Conservation (phyloP, 2,329 filamentous ascomycete genomes). For the Colletotrichum acutatum region DNA sequence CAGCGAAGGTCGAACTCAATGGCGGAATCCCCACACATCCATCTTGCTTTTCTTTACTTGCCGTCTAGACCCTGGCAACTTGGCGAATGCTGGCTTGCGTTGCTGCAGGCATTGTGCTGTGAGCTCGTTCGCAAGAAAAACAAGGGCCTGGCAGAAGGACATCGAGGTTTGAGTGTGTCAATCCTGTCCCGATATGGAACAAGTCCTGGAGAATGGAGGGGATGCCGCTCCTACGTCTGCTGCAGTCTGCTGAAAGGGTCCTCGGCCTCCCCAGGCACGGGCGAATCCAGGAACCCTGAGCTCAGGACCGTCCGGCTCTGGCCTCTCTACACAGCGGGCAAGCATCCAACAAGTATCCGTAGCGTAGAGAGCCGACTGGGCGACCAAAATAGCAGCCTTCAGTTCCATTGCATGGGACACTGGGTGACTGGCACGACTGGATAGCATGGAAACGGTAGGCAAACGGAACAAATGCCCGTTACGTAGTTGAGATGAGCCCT, state of each 20-base stretch:
- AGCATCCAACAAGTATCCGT: neutral
- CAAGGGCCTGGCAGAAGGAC: neutral
- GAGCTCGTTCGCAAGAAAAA: conserved; percentile 8
- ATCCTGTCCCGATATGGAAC: conserved; percentile 12
- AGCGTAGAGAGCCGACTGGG: neutral
- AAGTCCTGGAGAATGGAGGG: neutral
- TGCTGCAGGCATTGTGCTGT: conserved; percentile 21
- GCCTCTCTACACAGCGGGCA: neutral
- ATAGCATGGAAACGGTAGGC: conserved; percentile 10
- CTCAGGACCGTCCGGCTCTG: neutral
- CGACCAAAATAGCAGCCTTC: conserved; percentile 17
- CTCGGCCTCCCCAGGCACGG: conserved; percentile 9
- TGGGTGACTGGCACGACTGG: conserved; percentile 7
- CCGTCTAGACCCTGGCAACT: conserved; percentile 11
- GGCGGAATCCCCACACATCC: conserved; percentile 19
- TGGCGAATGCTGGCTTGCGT: conserved; percentile 2
- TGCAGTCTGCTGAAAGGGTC: conserved; percentile 6
- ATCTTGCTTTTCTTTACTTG: conserved; percentile 5
- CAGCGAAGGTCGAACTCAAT: conserved; percentile 21
- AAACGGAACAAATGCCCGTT: conserved; percentile 14
- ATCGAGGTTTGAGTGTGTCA: conserved; percentile 15
- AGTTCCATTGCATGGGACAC: neutral
- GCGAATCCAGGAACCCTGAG: conserved; percentile 16
- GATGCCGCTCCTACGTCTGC: neutral
- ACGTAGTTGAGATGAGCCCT: conserved; percentile 2